phyloP scores from a whole-genome alignment of 345 rosid species.

The Cardamine chenopodiifolia region DNA sequence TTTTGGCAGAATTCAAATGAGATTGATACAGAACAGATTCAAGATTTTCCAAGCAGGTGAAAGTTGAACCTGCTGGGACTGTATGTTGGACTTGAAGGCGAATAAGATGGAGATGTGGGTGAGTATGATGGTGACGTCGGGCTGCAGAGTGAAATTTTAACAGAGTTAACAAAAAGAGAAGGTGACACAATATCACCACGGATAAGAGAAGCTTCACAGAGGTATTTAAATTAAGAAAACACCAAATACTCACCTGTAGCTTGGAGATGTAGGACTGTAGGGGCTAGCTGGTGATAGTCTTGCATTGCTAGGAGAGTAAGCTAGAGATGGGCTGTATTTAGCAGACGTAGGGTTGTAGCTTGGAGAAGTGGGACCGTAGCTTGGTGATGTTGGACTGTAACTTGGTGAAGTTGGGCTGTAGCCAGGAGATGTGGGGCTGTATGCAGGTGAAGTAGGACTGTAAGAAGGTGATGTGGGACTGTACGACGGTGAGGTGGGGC shows the following conservation, averaged over 20 bases:
- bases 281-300: conserved; percentile 87
- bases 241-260: conserved; percentile 59
- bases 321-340: conserved; percentile 80
- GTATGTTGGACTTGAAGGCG: conserved; percentile 88
- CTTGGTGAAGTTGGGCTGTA: conserved; percentile 88
- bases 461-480: conserved; percentile 82
- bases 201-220: not conserved
- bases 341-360: conserved; percentile 62
- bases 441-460: conserved; percentile 84
- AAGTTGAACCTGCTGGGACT: conserved; percentile 85
- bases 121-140: conserved; percentile 93
- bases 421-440: conserved; percentile 79
- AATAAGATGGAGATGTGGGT: conserved; percentile 91
- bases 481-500: conserved; percentile 74
- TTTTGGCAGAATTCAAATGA: not conserved
- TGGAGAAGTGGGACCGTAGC: conserved; percentile 74
- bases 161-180: conserved; percentile 5
- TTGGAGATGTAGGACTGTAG: conserved; percentile 94
- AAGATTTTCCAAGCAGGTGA: not conserved
- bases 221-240: not conserved
- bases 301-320: conserved; percentile 93
- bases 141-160: conserved; percentile 46
- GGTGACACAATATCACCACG: not conserved
- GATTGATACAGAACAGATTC: not conserved
- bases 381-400: conserved; percentile 80